Conservation (phyloP, 2,329 filamentous ascomycete genomes). For the Venturia pyrina region DNA sequence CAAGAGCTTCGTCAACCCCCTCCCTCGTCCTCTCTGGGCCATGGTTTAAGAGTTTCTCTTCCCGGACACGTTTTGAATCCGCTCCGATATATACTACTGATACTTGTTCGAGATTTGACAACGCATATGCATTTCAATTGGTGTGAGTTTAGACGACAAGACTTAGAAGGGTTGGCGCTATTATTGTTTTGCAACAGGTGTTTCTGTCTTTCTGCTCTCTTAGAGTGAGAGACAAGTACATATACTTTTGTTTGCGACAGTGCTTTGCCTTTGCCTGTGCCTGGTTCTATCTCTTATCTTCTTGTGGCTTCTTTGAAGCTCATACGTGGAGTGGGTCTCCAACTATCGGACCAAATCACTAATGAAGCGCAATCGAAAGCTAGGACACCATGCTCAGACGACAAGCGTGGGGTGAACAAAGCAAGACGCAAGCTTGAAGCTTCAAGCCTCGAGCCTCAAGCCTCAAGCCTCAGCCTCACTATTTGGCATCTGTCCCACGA, state of each 20-base stretch:
- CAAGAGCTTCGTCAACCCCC: background rate
- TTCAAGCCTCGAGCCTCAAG: background rate
- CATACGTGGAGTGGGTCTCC: no score
- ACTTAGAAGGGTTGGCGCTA: background rate
- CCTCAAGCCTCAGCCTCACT: background rate
- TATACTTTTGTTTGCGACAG: background rate
- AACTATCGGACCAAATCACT: no score
- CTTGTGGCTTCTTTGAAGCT: no score
- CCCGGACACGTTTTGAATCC: no score
- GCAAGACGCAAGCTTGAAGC: no score
- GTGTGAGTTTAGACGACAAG: background rate
- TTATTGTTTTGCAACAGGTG: background rate
- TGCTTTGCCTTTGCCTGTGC: background rate
- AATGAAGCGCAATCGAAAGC: no score
- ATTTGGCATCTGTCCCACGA: background rate
- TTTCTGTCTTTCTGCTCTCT: background rate
- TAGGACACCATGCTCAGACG: no score
- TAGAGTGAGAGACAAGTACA: background rate
- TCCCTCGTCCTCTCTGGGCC: slow-evolving; percentile 10
- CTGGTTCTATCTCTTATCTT: background rate
- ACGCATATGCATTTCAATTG: background rate
- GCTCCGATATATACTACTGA: background rate
- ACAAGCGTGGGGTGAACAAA: no score
- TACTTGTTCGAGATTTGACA: background rate
- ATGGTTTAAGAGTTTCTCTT: slow-evolving; percentile 1